Evolutionary conservation across 176 grass and related monocot species (phyloP).

Genomic region (Lolium rigidum): DNA sequence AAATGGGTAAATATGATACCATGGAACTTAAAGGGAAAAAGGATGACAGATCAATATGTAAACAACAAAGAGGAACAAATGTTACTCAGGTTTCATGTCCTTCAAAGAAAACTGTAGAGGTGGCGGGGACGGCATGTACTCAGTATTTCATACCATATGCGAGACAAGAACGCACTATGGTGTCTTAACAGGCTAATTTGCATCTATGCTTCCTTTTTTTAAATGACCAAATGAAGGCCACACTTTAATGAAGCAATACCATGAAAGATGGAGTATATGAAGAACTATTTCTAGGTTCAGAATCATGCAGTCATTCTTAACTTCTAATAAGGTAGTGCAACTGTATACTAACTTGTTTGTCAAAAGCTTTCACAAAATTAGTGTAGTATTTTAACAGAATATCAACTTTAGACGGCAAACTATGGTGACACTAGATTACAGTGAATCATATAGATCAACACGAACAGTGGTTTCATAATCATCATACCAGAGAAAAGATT

Average conservation of each 20-base stretch:
- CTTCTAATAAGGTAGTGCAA: not conserved
- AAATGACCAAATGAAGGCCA: slow-evolving; percentile 44
- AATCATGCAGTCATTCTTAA: not conserved
- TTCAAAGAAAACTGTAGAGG: not conserved
- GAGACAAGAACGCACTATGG: slow-evolving; percentile 25
- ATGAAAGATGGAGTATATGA: not conserved
- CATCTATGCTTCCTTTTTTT: slow-evolving; percentile 39
- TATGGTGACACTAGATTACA: no score
- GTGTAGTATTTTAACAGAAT: no score
- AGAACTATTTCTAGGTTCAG: not conserved
- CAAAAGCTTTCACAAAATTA: no score
- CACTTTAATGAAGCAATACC: not conserved
- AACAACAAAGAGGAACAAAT: not conserved
- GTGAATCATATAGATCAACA: no score
- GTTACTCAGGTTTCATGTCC: not conserved
- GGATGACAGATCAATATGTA: not conserved
- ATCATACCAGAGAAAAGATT: no score
- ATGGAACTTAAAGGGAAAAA: not conserved
- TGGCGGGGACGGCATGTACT: not conserved
- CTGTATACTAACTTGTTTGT: no score
- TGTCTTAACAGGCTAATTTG: slow-evolving; percentile 46
- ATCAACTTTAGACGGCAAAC: no score
- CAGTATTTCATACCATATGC: slow-evolving; percentile 52
- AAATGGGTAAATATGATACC: not conserved
- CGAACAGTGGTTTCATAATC: no score